These are phyloP conservation scores for Paramyrothecium sp. DNA, from an alignment of 2,329 filamentous ascomycete species.

Conservation along the genomic window DNA sequence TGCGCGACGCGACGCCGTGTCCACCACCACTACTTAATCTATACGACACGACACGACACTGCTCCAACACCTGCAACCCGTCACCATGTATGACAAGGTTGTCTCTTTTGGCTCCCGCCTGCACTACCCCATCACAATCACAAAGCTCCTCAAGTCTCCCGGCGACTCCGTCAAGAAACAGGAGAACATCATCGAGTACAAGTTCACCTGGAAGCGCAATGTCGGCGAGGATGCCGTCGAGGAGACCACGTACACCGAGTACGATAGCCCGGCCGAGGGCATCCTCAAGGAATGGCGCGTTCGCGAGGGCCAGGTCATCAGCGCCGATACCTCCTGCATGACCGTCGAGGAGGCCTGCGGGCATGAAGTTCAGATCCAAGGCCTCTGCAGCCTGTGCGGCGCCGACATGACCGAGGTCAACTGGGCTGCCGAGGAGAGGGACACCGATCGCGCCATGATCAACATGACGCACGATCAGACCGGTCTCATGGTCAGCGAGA, in stretches of 20 bases:
- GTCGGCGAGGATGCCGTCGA: conserved; percentile 66
- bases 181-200: conserved; percentile 81
- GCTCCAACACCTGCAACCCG: conserved; percentile 2
- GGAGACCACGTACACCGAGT: conserved; percentile 70
- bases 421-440: conserved; percentile 77
- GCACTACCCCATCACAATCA: conserved; percentile 92
- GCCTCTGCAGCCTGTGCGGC: conserved; percentile 88
- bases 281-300: conserved; percentile 76
- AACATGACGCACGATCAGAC: conserved; percentile 95
- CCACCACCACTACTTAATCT: not conserved
- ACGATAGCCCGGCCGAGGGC: conserved; percentile 82
- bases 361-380: conserved; percentile 87
- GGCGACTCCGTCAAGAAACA: conserved; percentile 75
- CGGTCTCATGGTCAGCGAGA: conserved; percentile 78
- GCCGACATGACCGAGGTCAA: conserved; percentile 92
- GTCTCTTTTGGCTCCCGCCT: conserved; percentile 61
- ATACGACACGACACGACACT: not conserved
- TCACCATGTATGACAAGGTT: conserved; percentile 36
- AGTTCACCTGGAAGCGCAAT: conserved; percentile 76
- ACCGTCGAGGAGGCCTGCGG: conserved; percentile 88
- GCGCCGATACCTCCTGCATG: conserved; percentile 57
- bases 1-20: not conserved
- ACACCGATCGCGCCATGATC: conserved; percentile 84
- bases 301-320: conserved; percentile 62
- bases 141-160: conserved; percentile 72